These are phyloP conservation scores for Trifolium repens DNA, from an alignment of 306 rosid genomes.

Conservation along the genomic window DNA sequence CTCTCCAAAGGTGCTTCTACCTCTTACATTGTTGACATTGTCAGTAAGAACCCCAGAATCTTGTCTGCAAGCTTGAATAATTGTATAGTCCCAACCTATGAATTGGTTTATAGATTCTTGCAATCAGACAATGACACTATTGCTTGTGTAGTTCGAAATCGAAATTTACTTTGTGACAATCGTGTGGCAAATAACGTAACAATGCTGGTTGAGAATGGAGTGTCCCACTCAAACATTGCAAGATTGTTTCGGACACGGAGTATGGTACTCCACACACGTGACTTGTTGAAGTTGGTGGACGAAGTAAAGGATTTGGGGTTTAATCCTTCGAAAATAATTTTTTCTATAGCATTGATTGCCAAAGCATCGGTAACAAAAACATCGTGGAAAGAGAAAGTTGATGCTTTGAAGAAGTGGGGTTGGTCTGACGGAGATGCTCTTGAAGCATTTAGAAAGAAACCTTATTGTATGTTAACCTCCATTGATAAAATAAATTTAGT, in stretches of 20 bases:
- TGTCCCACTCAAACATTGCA: background rate
- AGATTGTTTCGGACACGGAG: background rate
- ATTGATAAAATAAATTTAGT: conserved; percentile 43
- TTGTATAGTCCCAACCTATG: background rate
- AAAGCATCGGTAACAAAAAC: background rate
- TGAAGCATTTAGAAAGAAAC: conserved; percentile 45
- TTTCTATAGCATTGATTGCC: background rate
- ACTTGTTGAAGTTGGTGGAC: background rate
- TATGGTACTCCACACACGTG: background rate
- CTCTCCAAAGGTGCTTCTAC: too few species aligned
- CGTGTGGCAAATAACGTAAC: background rate
- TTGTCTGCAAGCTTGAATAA: background rate
- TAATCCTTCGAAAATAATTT: background rate
- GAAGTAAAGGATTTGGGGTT: background rate
- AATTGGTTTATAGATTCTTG: background rate
- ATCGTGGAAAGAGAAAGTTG: background rate
- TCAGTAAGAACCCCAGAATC: background rate
- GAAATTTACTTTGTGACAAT: background rate
- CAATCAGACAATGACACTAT: background rate
- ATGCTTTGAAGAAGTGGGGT: background rate
- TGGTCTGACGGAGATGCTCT: conserved; percentile 26
- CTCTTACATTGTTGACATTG: background rate
- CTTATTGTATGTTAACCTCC: conserved; percentile 48
- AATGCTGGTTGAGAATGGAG: background rate
- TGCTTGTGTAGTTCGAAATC: background rate